phyloP scores from a whole-genome alignment of 352 stramenopile species.

The Discostella stelligera region DNA sequence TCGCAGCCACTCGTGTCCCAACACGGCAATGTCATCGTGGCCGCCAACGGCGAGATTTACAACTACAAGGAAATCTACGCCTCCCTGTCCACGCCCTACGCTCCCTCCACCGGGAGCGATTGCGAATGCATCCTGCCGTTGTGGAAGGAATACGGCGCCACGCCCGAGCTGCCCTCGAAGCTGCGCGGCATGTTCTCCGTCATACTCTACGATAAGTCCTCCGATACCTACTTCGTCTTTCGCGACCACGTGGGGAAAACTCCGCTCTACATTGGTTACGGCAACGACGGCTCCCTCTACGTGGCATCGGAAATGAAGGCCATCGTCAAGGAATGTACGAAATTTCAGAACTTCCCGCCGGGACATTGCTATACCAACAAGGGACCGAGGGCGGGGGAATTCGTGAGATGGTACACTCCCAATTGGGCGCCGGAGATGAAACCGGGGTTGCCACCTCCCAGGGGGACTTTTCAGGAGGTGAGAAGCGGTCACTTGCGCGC shows the following conservation, averaged over 20 bases:
- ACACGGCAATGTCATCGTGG: slow-evolving; percentile 90
- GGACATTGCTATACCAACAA: slow-evolving; percentile 79
- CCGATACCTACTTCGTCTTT: slow-evolving; percentile 91
- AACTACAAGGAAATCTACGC: slow-evolving; percentile 97
- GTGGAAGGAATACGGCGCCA: slow-evolving; percentile 85
- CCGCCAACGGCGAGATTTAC: slow-evolving; percentile 99
- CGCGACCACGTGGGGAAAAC: slow-evolving; percentile 98
- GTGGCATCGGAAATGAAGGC: slow-evolving; percentile 98
- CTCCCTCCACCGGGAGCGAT: slow-evolving; percentile 94
- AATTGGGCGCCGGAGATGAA: slow-evolving; percentile 88
- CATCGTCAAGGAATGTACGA: slow-evolving; percentile 83
- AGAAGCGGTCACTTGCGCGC: slow-evolving; percentile 10
- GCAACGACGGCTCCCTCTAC: slow-evolving; percentile 94
- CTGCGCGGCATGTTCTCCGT: slow-evolving; percentile 99
- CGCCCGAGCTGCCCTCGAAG: slow-evolving; percentile 83
- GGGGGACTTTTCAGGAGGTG: slow-evolving; percentile 67
- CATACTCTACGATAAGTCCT: slow-evolving; percentile 93
- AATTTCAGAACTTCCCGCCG: slow-evolving; percentile 83
- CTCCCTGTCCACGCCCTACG: slow-evolving; percentile 84
- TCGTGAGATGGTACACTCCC: slow-evolving; percentile 94
- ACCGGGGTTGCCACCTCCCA: slow-evolving; percentile 68
- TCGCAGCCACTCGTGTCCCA: slow-evolving; percentile 77
- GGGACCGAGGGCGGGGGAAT: slow-evolving; percentile 84
- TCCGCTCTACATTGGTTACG: slow-evolving; percentile 97
- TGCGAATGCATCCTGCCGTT: slow-evolving; percentile 97